Evolutionary conservation across 176 grass and related monocot species (phyloP).

Genomic region (Oryza coarctata): DNA sequence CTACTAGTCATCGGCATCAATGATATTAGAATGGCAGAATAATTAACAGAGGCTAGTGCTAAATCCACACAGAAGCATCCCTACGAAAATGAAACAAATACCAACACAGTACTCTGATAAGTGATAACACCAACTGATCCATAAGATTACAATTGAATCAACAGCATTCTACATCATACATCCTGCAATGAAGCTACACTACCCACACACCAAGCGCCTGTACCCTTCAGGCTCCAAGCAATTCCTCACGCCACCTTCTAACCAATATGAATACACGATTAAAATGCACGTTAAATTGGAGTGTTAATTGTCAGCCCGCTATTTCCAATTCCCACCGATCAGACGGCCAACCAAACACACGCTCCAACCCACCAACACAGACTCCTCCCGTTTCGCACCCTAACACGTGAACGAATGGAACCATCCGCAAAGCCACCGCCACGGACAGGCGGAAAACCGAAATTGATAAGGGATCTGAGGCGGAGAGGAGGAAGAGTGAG

Average conservation of each 20-base stretch:
- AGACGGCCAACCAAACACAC: neutral
- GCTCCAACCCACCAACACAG: neutral
- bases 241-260: neutral
- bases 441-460: neutral
- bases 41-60: neutral
- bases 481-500: neutral
- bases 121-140: slow-evolving; percentile 11
- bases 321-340: slow-evolving; percentile 3
- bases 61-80: neutral
- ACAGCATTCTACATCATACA: neutral
- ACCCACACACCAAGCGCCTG: neutral
- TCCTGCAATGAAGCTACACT: neutral
- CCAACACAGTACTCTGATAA: neutral
- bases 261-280: neutral
- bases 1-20: neutral
- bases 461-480: slow-evolving; percentile 21
- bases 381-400: neutral
- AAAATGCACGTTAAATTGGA: neutral
- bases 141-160: slow-evolving; percentile 14
- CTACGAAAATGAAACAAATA: neutral
- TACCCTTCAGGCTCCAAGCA: neutral
- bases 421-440: neutral
- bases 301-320: neutral
- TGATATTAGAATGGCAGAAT: neutral
- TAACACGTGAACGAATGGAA: slow-evolving; percentile 1